Percentiles rank a stretch among this genome's conserved stretches.
Conservation (phyloP, 2,329 filamentous ascomycete species). For the Dendrostoma leiphaemia region DNA sequence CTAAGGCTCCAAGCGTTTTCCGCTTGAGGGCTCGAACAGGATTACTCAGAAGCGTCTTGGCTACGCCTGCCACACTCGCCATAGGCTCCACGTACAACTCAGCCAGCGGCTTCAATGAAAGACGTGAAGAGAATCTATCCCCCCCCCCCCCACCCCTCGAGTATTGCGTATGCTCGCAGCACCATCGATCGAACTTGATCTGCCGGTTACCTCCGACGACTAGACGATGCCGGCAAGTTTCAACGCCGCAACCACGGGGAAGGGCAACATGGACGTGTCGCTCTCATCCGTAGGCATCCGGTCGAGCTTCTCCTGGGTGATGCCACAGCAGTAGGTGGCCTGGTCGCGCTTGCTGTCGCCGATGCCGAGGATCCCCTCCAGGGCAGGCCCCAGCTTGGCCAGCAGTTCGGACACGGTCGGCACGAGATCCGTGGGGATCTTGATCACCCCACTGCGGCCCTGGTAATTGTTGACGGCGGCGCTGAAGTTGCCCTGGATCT, state of each 20-base stretch:
- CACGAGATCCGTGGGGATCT: slow-evolving; percentile 4
- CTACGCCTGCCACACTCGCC: too few relatives aligned
- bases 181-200: too few relatives aligned
- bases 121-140: too few relatives aligned
- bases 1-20: too few relatives aligned
- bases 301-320: slow-evolving; percentile 3
- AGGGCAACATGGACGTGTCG: background rate
- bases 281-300: slow-evolving; percentile 8
- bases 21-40: too few relatives aligned
- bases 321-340: background rate
- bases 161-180: too few relatives aligned
- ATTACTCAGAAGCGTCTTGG: too few relatives aligned
- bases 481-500: slow-evolving; percentile 14
- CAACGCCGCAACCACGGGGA: background rate
- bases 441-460: slow-evolving; percentile 8
- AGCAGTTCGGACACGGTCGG: background rate
- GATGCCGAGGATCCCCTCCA: background rate
- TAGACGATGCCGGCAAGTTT: background rate
- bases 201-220: background rate
- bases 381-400: background rate
- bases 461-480: background rate
- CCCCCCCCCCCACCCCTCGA: too few relatives aligned
- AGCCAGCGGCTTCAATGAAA: too few relatives aligned
- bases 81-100: too few relatives aligned
- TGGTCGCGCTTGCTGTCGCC: background rate